Conservation (phyloP, 139 green algal genomes). For the Chlorella ohadii region DNA sequence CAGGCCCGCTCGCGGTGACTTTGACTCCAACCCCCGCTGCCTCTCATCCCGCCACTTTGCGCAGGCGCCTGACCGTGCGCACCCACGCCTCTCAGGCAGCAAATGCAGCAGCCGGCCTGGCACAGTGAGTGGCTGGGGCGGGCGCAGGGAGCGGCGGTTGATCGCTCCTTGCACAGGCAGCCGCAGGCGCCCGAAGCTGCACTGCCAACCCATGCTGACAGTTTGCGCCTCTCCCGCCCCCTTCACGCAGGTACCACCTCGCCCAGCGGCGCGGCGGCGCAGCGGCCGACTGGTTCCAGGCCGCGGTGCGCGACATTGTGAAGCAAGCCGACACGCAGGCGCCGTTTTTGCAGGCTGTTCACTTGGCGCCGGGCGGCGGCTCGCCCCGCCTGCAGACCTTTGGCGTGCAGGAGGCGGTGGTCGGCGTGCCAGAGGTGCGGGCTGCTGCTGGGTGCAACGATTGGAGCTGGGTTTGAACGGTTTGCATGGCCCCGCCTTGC, state of each 20-base stretch:
- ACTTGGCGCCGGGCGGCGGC: constrained; percentile 15
- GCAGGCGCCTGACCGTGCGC: background rate
- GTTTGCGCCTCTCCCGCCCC: no score
- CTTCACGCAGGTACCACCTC: constrained; percentile 7
- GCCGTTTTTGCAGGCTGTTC: constrained; percentile 47
- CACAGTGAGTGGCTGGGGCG: background rate
- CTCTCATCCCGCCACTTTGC: no score
- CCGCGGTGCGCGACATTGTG: constrained; percentile 42
- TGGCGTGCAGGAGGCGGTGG: constrained; percentile 20
- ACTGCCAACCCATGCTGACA: no score
- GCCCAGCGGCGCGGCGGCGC: background rate
- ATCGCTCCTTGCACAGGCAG: no score
- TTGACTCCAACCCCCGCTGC: no score
- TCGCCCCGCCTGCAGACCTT: constrained; percentile 5
- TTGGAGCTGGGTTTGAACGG: background rate
- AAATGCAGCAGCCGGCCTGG: background rate
- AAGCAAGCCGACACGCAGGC: constrained; percentile 17
- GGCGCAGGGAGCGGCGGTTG: no score
- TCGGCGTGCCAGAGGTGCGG: constrained; percentile 32
- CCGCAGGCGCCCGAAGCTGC: no score
- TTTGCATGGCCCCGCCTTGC: no score
- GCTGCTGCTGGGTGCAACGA: background rate
- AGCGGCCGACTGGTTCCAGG: constrained; percentile 44
- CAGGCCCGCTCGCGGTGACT: no score
- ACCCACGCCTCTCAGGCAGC: background rate